Percentiles rank a stretch among this genome's conserved stretches.
Evolutionary conservation across 768 basidiomycete species (phyloP).

Genomic region (Ephemerocybe angulata): DNA sequence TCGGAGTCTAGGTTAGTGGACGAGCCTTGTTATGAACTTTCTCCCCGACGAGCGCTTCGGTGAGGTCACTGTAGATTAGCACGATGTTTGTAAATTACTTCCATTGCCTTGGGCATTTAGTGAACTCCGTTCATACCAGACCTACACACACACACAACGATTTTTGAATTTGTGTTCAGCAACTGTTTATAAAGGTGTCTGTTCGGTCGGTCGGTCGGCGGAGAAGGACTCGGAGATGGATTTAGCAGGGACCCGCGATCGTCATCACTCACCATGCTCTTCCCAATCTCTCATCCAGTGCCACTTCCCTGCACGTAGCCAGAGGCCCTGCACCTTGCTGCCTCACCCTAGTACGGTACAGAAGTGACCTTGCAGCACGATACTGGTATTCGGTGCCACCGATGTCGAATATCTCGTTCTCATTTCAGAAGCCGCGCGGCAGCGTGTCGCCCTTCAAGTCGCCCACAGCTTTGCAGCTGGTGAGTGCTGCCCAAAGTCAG

Average conservation of each 20-base stretch:
- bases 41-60: too few relatives aligned
- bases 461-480: constrained; percentile 43
- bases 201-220: too few relatives aligned
- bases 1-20: constrained; percentile 16
- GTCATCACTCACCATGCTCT: too few relatives aligned
- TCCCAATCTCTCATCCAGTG: background rate
- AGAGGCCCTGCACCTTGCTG: background rate
- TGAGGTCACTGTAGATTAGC: constrained; percentile 5
- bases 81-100: background rate
- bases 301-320: background rate
- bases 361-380: too few relatives aligned
- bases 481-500: constrained; percentile 22
- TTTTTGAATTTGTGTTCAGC: too few relatives aligned
- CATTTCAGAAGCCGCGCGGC: background rate
- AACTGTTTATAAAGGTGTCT: too few relatives aligned
- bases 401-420: constrained; percentile 5
- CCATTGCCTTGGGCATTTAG: too few relatives aligned
- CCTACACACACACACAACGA: background rate
- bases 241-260: too few relatives aligned
- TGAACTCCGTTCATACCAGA: too few relatives aligned
- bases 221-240: too few relatives aligned
- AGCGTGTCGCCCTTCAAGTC: constrained; percentile 4
- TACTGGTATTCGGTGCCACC: too few relatives aligned
- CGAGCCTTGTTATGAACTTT: background rate
- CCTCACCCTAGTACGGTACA: background rate